A percentile compares a stretch with the other conserved stretches of the same genome.
These are phyloP conservation scores for Cladophialophora bantiana DNA, from an alignment of 2,329 filamentous ascomycete species.

Conservation along the genomic window DNA sequence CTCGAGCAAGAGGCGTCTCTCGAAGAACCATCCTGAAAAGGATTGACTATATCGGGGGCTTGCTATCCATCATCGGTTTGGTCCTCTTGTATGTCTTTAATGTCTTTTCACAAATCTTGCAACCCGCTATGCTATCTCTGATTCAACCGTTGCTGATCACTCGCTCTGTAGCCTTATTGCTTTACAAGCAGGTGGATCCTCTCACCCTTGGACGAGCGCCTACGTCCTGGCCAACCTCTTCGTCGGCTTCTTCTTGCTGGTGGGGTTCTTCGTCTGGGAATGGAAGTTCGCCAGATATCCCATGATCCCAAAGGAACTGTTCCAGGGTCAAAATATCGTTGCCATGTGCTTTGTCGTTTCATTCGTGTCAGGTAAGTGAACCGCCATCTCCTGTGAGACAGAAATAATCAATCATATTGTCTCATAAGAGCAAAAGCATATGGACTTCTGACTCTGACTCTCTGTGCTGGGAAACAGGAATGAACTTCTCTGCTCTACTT, in stretches of 20 bases:
- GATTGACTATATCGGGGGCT: constrained; percentile 12
- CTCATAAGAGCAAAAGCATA: no score
- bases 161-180: neutral
- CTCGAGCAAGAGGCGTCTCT: constrained; percentile 3
- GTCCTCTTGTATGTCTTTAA: constrained; percentile 13
- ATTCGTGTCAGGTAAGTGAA: neutral
- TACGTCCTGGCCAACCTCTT: constrained; percentile 13
- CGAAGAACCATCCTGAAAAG: neutral
- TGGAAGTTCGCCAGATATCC: constrained; percentile 11
- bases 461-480: neutral
- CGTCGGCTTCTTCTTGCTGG: constrained; percentile 5
- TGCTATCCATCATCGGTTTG: constrained; percentile 12
- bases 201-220: neutral
- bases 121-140: no score
- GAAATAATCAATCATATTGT: no score
- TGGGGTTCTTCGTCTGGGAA: constrained; percentile 8
- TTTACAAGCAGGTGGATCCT: constrained; percentile 3
- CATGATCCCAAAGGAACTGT: constrained; percentile 9
- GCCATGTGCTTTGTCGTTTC: constrained; percentile 3
- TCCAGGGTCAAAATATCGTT: constrained; percentile 5
- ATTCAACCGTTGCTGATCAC: neutral
- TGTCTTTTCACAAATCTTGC: neutral
- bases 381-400: neutral
- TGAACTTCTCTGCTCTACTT: constrained; percentile 12
- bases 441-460: neutral